Evolutionary conservation across 352 stramenopile species (phyloP), one percentile per base, ranked within the genome.

Genomic region (Phytophthora sp.): DNA sequence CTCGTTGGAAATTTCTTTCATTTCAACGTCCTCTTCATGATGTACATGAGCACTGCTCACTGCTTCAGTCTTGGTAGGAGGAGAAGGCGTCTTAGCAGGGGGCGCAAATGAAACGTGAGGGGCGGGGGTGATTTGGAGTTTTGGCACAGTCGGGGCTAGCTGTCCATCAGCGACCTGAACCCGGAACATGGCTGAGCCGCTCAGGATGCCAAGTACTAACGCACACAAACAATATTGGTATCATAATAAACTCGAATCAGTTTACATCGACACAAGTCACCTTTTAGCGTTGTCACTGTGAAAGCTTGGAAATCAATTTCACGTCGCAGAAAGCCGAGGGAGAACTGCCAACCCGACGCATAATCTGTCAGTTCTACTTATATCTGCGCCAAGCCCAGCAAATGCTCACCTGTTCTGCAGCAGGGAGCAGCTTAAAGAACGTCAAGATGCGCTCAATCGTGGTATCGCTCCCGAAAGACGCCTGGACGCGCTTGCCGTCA

Each of bases 161-260:
- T 42, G 48, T 18, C 44, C 44, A 26, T 69, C 57, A 34, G 50
- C 39, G 53, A 28, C 28, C 42, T 88, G 79, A 55, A 95, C 73
- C 6, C 86, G 88, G 54, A 96, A 96, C 62, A 96, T 95, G 17
- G 81, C 88, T 28, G 88, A 96, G 6, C 88, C 88, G 51, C 77
- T 91, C 45, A 91, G 24, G 37, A 96, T 84, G 0, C 88, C 88
- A 20, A 96, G n/a, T n/a, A 46, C 5, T 95, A 84, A 92, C 39
- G n/a, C 38, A 43, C 23, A 4, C 20, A 31, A 46, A 20, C 28
- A 30, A 52, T 62, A 3, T 58, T 11, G 58, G 26, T 27, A 55
- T 12, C 20, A 56, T 1, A 46, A 49, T 6, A 4, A 27, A 30
- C 17, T 38, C 23, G 3, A 13, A 38, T 41, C 17, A 37, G 4